Percentiles rank a stretch among this genome's conserved stretches.
phyloP scores from a whole-genome alignment of 2,329 filamentous ascomycete genomes.

The Ilyonectria robusta region DNA sequence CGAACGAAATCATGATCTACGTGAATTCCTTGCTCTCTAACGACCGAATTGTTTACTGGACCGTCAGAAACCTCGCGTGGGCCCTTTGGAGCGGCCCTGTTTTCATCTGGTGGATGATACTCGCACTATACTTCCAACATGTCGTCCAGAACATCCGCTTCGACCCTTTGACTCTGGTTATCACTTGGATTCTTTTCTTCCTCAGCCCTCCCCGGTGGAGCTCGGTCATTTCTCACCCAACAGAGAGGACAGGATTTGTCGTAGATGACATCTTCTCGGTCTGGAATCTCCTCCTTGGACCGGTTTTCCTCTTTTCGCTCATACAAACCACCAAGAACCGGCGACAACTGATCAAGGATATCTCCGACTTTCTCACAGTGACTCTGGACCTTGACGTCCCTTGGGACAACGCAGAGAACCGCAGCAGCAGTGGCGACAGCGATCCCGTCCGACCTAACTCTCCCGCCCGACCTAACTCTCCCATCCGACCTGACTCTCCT shows the following conservation, averaged over 20 bases:
- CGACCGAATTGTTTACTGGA: background rate
- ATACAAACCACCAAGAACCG: slow-evolving; percentile 5
- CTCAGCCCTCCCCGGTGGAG: slow-evolving; percentile 3
- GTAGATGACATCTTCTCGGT: background rate
- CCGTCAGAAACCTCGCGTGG: background rate
- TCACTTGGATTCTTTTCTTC: slow-evolving; percentile 18
- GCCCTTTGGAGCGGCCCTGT: background rate
- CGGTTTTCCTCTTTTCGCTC: slow-evolving; percentile 5
- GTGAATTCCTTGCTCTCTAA: slow-evolving; percentile 6
- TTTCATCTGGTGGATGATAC: slow-evolving; percentile 17
- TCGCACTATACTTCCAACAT: slow-evolving; percentile 13
- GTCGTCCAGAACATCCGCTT: background rate
- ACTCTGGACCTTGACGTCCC: slow-evolving; percentile 11
- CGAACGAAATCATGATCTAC: background rate
- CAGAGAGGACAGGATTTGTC: background rate
- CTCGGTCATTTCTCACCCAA: background rate
- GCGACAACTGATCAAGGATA: background rate
- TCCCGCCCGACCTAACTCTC: too few species aligned
- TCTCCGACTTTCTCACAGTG: background rate
- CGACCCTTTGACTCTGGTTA: background rate
- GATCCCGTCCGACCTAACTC: too few species aligned
- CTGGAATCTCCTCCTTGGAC: slow-evolving; percentile 2
- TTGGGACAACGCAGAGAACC: too few species aligned
- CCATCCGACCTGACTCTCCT: too few species aligned
- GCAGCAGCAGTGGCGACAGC: too few species aligned